Evolutionary conservation across 805 yeast species (phyloP), one percentile per base, ranked within the genome.

Genomic region (Lachancea thermotolerans): DNA sequence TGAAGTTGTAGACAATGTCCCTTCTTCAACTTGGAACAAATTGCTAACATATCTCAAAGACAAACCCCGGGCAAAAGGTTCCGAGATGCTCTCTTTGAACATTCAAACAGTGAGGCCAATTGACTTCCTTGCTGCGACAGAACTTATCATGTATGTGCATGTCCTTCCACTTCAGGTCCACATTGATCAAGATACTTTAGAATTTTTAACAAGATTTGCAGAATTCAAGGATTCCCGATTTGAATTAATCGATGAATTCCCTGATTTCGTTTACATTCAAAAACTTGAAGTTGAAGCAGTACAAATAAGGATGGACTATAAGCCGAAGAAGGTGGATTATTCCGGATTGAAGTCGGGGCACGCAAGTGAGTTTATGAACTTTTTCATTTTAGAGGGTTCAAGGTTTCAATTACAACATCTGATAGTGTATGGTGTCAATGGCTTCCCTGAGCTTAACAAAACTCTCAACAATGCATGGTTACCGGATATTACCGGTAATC

Each of bases 181-280:
- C 59, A 79, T 93, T 37, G 98, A 93, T 62, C 99, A 93, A 61
- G 98, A 91, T 57, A 86, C 97, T 0, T 69, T 89, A 15, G 96
- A 89, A 45, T 90, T 91, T 52, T 54, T 89, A 29, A 77, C 79
- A 0, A 69, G 96, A 32, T 93, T 88, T 65, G 78, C 84, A 30
- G 89, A 81, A 48, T 93, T 93, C 60, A 82, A 78, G 56, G 95
- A 86, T 56, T 53, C 68, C 1, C 65, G 93, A 47, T 85, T 85
- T 58, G 74, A 74, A 3, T 66, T 85, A 12, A 72, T 79, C n/a
- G 72, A 73, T 18, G 73, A 69, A 10, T 73, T 68, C 47, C 88
- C 82, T 37, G 93, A 84, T 47, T 73, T 77, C 5, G 56, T 78
- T 1, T 90, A 77, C 56, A 71, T 89, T 38, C 88, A 85, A 53